These are phyloP conservation scores for Corinectria fuckeliana DNA, from an alignment of 2,329 filamentous ascomycete species.

Conservation along the genomic window DNA sequence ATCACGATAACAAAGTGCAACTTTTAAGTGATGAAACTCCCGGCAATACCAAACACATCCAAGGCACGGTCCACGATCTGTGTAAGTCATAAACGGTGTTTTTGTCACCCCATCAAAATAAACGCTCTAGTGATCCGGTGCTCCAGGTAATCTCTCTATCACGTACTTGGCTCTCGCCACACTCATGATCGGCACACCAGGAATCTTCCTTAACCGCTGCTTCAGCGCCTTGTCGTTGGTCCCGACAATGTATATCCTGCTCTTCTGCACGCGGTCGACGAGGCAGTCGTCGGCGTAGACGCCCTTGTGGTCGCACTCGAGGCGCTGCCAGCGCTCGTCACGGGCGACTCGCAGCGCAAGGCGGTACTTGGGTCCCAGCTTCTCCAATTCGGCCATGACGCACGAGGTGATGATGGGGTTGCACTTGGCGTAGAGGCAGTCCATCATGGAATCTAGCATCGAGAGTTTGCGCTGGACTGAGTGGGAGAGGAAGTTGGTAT, in stretches of 20 bases:
- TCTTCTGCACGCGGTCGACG: conserved; percentile 75
- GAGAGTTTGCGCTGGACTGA: conserved; percentile 92
- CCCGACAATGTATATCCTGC: conserved; percentile 79
- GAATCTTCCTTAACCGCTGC: conserved; percentile 77
- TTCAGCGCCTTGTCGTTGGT: conserved; percentile 83
- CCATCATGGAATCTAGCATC: conserved; percentile 88
- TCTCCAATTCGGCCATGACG: conserved; percentile 85
- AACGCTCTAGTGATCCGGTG: conserved; percentile 62
- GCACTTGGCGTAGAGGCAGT: conserved; percentile 90
- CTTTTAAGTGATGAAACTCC: not conserved
- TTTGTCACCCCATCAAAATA: conserved; percentile 9
- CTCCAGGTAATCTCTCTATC: conserved; percentile 89
- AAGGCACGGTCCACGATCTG: not conserved
- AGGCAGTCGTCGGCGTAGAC: conserved; percentile 84
- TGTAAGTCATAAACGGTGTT: not conserved
- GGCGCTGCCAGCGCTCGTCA: conserved; percentile 85
- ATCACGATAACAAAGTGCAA: not conserved
- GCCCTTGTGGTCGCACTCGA: conserved; percentile 91
- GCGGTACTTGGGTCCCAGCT: conserved; percentile 86
- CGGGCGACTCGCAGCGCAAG: conserved; percentile 85
- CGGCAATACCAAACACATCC: not conserved
- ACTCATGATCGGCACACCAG: conserved; percentile 75
- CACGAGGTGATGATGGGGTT: conserved; percentile 82
- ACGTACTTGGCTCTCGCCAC: conserved; percentile 91
- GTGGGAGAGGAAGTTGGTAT: conserved; percentile 91